Percentiles rank a stretch among this genome's conserved stretches.
Evolutionary conservation across 495 filamentous ascomycete species (phyloP).

Genomic region (Aspergillus biplanus): DNA sequence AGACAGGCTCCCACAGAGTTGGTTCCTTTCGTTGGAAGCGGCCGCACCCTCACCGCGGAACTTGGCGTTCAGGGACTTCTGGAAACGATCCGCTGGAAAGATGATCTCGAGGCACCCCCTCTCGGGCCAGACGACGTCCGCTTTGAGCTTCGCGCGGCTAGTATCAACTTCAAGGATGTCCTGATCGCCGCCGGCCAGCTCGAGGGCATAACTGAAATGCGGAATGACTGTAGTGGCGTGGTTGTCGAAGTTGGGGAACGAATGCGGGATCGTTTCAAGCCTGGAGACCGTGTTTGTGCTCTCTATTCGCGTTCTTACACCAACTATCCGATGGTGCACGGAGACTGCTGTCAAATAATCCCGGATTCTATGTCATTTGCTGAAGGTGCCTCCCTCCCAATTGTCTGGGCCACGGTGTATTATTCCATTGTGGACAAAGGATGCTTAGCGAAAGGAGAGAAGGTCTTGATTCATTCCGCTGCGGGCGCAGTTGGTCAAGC

Average conservation of each 20-base stretch:
- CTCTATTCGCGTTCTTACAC: conserved; percentile 31
- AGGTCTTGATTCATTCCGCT: conserved; percentile 61
- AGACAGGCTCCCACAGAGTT: conserved; percentile 4
- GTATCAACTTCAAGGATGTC: conserved; percentile 51
- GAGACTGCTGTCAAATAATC: conserved; percentile 46
- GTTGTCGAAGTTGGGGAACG: conserved; percentile 16
- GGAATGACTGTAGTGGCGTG: conserved; percentile 18
- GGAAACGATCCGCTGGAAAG: conserved; percentile 19
- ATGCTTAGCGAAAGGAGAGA: conserved; percentile 50
- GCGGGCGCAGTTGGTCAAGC: conserved; percentile 64
- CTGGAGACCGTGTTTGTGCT: conserved; percentile 48
- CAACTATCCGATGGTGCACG: conserved; percentile 26
- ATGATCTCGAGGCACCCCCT: conserved; percentile 12
- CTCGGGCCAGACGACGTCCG: conserved; percentile 19
- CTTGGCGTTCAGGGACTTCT: conserved; percentile 14
- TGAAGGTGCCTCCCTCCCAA: conserved; percentile 17
- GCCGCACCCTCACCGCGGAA: conserved; percentile 11
- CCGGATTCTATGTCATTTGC: conserved; percentile 16
- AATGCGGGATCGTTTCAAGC: conserved; percentile 33
- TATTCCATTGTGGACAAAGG: conserved; percentile 38
- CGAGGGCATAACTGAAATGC: conserved; percentile 19
- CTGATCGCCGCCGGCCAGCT: conserved; percentile 43
- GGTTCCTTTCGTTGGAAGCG: conserved; percentile 10
- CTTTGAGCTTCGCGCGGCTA: conserved; percentile 31
- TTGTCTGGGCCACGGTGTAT: conserved; percentile 16